A percentile compares a stretch with the other conserved stretches of the same genome.
Conservation (phyloP, 208 protist species). For the Crithidia mellificae region DNA sequence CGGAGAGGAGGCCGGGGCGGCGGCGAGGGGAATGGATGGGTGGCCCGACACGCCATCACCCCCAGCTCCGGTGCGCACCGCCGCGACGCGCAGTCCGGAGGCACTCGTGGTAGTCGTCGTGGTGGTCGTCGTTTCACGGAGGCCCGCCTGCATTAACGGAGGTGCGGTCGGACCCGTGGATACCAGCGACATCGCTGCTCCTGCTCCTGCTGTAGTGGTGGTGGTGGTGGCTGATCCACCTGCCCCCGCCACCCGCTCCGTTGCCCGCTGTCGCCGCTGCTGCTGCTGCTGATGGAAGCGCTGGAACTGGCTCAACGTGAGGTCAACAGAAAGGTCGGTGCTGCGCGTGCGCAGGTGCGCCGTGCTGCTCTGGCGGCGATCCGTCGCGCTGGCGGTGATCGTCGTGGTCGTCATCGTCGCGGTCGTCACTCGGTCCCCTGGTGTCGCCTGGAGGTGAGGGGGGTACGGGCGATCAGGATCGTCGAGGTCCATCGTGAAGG, state of each 20-base stretch:
- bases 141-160: too few species aligned
- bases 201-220: too few species aligned
- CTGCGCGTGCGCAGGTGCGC: not conserved
- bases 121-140: too few species aligned
- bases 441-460: slow-evolving; percentile 2
- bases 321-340: not conserved
- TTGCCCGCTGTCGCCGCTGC: not conserved
- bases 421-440: too few species aligned
- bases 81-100: too few species aligned
- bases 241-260: not conserved
- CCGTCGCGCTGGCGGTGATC: too few species aligned
- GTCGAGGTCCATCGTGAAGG: not conserved
- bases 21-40: not conserved
- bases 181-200: not conserved
- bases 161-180: too few species aligned
- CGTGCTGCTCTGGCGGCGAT: too few species aligned
- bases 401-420: not conserved
- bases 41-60: not conserved
- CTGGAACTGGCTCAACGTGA: slow-evolving; percentile 6
- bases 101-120: too few species aligned
- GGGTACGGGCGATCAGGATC: not conserved
- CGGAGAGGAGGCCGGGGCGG: too few species aligned
- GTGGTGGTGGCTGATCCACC: too few species aligned
- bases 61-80: too few species aligned
- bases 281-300: slow-evolving; percentile 16